These are phyloP conservation scores for Colletotrichum nymphaeae DNA, from an alignment of 2,329 filamentous ascomycete species.

Conservation along the genomic window DNA sequence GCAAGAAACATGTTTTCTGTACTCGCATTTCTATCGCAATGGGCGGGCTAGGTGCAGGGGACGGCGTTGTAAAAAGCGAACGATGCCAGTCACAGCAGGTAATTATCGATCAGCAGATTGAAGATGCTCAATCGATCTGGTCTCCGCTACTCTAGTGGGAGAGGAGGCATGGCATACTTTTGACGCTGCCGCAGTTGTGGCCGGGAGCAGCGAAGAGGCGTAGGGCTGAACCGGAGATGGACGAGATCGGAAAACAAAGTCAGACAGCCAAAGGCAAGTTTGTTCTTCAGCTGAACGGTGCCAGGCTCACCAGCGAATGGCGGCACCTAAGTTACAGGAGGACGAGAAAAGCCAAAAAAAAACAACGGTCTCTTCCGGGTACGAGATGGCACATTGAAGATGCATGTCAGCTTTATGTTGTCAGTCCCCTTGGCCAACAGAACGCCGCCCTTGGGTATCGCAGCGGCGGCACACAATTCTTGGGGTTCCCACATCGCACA, in stretches of 20 bases:
- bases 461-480: constrained; percentile 1
- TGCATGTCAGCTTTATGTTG: constrained; percentile 13
- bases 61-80: no score
- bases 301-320: not conserved
- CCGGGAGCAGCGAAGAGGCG: not conserved
- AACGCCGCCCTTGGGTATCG: not conserved
- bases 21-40: no score
- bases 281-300: not conserved
- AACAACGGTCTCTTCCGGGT: not conserved
- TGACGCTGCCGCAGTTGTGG: not conserved
- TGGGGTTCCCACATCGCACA: not conserved
- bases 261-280: not conserved
- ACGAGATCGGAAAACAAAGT: not conserved
- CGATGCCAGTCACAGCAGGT: no score
- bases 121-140: not conserved
- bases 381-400: not conserved
- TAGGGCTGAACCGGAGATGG: constrained; percentile 27
- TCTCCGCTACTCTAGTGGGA: not conserved
- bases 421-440: not conserved
- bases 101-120: not conserved
- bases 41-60: not conserved
- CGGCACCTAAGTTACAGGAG: not conserved
- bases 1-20: not conserved
- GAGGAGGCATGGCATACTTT: constrained; percentile 7
- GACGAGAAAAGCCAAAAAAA: not conserved